phyloP scores from a whole-genome alignment of 2,329 filamentous ascomycete species.

The Ceratocystis diversiconidia region DNA sequence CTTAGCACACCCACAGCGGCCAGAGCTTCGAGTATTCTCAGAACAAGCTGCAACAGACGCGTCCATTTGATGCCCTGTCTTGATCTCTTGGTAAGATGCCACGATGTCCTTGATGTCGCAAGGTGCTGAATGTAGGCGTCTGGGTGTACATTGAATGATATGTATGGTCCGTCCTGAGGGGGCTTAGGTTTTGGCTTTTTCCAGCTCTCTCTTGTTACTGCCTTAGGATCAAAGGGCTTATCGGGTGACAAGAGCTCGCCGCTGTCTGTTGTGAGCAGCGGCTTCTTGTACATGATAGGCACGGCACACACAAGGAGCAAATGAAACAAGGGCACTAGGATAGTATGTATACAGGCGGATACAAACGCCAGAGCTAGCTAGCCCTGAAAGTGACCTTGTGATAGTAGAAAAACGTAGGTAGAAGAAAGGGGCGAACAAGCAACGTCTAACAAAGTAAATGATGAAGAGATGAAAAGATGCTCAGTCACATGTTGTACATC shows the following conservation, averaged over 20 bases:
- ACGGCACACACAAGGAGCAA: background rate
- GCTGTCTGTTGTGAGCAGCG: constrained; percentile 11
- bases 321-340: background rate
- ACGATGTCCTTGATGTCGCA: constrained; percentile 42
- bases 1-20: constrained; percentile 58
- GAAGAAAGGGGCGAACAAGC: too few relatives aligned
- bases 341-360: background rate
- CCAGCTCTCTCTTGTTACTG: constrained; percentile 67
- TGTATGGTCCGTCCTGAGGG: constrained; percentile 58
- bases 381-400: background rate
- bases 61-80: constrained; percentile 58
- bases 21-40: constrained; percentile 53
- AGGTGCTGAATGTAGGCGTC: constrained; percentile 58
- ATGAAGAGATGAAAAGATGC: background rate
- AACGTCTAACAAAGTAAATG: background rate
- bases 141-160: constrained; percentile 75
- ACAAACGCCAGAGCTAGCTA: background rate
- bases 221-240: constrained; percentile 69
- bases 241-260: constrained; percentile 29
- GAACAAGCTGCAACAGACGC: constrained; percentile 51
- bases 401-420: background rate
- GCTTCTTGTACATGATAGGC: constrained; percentile 12
- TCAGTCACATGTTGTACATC: too few relatives aligned
- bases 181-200: constrained; percentile 45
- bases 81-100: constrained; percentile 51